Base-by-base conservation (phyloP, 2,329 filamentous ascomycete species). In the Parascedosporium putredinis region DNA sequence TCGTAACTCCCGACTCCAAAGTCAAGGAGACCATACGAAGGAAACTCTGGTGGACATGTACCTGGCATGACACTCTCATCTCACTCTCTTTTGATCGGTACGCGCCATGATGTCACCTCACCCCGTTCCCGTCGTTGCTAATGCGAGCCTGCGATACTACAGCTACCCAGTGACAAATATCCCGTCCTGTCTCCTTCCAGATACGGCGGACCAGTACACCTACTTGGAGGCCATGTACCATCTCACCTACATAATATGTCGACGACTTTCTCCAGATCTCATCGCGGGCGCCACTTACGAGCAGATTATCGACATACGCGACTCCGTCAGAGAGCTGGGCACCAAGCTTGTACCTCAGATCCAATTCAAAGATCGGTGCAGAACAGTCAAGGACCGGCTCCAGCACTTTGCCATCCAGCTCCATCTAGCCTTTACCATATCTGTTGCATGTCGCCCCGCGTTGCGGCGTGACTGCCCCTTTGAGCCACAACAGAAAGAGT, bases 181-280 rank as follows among this genome's bases (percentile, higher is more conserved):
- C 52, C 70, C 77, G 29, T 71, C 73, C 57, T 75, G 75, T 55
- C 67, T 75, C 6, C 75, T 80, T 45, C 73, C 79, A 4, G 60
- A 70, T 23, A 57, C 65, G 1, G 66, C 65, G 3, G 72, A 74
- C 25, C 74, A 76, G 23, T 73, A 74, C 55, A 72, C 72, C 2
- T 84, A 84, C 55, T 69, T 81, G 5, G 79, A 83, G 58, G 77
- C 76, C 51, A 83, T 83, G 77, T 82, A 82, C 55, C 73, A 78
- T 54, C 72, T 84, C 22, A 80, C 78, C 55, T 70, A 80, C 52
- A 72, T 81, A 24, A 79, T 83, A 34, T 78, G 78, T 0, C 67
- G 74, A 29, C 72, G 74, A 0, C 62, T 81, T 0, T 78, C 76
- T 50, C 77, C 78, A 3, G 78, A 80, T 29, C 68, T 69, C 6